Conservation (phyloP, 306 rosid genomes). For the Cicer bijugum region DNA sequence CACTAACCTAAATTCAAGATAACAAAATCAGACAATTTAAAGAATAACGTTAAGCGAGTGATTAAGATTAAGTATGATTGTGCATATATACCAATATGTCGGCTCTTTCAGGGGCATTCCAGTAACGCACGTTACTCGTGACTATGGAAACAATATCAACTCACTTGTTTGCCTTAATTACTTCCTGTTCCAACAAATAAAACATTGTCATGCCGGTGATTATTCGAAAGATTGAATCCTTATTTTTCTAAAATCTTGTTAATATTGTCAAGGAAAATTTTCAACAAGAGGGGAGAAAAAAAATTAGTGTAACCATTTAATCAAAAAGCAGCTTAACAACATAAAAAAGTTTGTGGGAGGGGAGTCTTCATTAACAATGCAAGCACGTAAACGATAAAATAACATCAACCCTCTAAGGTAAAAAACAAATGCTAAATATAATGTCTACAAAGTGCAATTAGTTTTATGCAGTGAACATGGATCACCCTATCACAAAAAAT, state of each 20-base stretch:
- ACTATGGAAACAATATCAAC: slow-evolving; percentile 63
- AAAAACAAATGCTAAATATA: background rate
- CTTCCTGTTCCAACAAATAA: slow-evolving; percentile 58
- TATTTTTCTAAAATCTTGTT: background rate
- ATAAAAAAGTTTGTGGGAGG: no score
- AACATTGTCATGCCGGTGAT: background rate
- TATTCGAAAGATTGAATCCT: slow-evolving; percentile 16
- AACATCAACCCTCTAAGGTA: background rate
- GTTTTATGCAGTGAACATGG: background rate
- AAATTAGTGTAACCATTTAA: background rate
- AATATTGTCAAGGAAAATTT: background rate
- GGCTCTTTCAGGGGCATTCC: slow-evolving; percentile 86
- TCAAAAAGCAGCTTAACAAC: no score
- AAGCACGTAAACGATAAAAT: background rate
- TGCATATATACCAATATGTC: slow-evolving; percentile 72
- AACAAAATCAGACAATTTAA: slow-evolving; percentile 18
- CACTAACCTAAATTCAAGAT: slow-evolving; percentile 25
- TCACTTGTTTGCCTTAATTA: slow-evolving; percentile 71
- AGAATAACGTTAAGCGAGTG: background rate
- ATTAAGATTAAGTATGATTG: background rate
- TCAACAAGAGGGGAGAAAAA: background rate
- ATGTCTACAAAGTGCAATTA: background rate
- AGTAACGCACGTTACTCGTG: slow-evolving; percentile 74
- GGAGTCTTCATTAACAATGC: background rate
- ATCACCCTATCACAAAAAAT: background rate